phyloP scores from a whole-genome alignment of 345 rosid genomes.

The Aquilaria sinensis region DNA sequence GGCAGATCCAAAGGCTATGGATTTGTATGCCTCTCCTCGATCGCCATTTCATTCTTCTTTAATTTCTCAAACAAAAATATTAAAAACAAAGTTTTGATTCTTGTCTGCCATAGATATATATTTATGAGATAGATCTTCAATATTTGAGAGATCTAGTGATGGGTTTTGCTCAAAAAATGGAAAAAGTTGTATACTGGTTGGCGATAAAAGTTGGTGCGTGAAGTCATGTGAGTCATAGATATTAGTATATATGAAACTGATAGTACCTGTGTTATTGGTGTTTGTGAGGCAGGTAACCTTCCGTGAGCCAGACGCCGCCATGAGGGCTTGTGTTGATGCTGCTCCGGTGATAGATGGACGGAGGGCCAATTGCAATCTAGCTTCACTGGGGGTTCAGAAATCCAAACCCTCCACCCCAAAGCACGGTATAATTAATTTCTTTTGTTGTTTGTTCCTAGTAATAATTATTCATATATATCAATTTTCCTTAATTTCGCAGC shows the following conservation, averaged over 20 bases:
- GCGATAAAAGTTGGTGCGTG: no score
- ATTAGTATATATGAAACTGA: background rate
- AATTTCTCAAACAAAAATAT: background rate
- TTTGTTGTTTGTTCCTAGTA: no score
- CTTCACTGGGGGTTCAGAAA: slow-evolving; percentile 92
- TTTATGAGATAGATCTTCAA: slow-evolving; percentile 9
- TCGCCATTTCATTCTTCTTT: background rate
- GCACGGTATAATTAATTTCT: slow-evolving; percentile 40
- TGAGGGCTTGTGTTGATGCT: slow-evolving; percentile 89
- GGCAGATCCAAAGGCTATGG: slow-evolving; percentile 99
- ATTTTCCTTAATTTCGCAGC: no score
- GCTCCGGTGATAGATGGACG: slow-evolving; percentile 97
- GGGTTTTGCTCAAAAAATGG: background rate
- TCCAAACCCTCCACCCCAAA: slow-evolving; percentile 94
- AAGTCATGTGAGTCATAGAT: background rate
- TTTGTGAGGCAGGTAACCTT: slow-evolving; percentile 68
- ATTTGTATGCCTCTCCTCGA: slow-evolving; percentile 53
- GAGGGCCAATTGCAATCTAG: slow-evolving; percentile 96
- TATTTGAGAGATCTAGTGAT: slow-evolving; percentile 14
- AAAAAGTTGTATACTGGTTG: no score
- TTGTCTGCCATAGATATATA: background rate
- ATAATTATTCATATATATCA: no score
- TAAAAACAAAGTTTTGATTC: background rate
- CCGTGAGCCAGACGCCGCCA: slow-evolving; percentile 90
- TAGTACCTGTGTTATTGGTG: background rate